Evolutionary conservation across 345 rosid species (phyloP).

Genomic region (Euclidium syriacum): DNA sequence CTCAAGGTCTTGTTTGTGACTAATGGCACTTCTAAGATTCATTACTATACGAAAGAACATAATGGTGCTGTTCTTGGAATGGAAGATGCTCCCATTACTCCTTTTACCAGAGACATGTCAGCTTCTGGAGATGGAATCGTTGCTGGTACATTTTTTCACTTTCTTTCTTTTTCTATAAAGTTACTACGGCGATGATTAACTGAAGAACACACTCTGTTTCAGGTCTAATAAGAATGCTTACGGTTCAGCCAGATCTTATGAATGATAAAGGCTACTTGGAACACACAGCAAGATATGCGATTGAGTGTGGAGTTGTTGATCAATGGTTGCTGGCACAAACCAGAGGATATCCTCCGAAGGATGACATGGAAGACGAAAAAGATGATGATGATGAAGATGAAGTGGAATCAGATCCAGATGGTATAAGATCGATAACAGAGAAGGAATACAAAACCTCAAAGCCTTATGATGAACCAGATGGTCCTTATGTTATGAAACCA

Average conservation of each 20-base stretch:
- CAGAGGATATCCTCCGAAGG: conserved; percentile 69
- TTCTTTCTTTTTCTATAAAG: neutral
- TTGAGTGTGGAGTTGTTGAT: conserved; percentile 76
- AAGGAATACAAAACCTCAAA: conserved; percentile 50
- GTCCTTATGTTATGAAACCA: conserved; percentile 33
- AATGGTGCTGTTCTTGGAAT: conserved; percentile 69
- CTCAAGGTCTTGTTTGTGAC: conserved; percentile 78
- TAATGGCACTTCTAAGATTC: conserved; percentile 89
- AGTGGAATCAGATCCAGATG: conserved; percentile 48
- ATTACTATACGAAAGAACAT: conserved; percentile 74
- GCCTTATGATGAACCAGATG: conserved; percentile 34
- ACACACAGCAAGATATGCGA: conserved; percentile 58
- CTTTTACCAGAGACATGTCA: conserved; percentile 77
- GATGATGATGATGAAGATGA: conserved; percentile 42
- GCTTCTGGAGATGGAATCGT: conserved; percentile 92
- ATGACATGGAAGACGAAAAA: conserved; percentile 42
- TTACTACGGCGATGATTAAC: neutral
- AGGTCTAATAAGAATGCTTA: conserved; percentile 84
- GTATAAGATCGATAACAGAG: conserved; percentile 61
- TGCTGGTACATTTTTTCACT: conserved; percentile 56
- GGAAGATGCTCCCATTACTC: conserved; percentile 82
- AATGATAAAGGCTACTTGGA: conserved; percentile 64
- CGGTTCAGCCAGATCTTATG: conserved; percentile 60
- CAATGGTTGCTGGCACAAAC: conserved; percentile 65
- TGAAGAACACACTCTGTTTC: conserved; percentile 24